phyloP scores from a whole-genome alignment of 2,329 filamentous ascomycete species.

The Pseudogymnoascus sp. region DNA sequence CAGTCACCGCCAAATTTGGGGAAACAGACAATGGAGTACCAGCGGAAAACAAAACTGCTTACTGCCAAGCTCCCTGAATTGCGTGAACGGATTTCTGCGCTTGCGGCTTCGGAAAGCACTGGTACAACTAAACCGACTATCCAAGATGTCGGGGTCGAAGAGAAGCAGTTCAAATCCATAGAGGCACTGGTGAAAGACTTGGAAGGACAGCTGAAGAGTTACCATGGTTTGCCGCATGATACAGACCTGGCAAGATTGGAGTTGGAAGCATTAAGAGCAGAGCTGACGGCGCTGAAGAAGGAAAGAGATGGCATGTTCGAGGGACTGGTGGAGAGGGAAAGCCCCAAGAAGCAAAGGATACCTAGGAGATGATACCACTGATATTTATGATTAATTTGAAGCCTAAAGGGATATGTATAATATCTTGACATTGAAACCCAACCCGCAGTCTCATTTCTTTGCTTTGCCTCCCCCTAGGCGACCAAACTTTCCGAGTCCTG shows the following conservation, averaged over 20 bases:
- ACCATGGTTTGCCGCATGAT: conserved; percentile 66
- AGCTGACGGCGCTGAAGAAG: conserved; percentile 52
- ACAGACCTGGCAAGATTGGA: conserved; percentile 58
- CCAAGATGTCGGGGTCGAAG: conserved; percentile 49
- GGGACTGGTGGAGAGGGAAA: conserved; percentile 55
- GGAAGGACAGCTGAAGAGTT: conserved; percentile 54
- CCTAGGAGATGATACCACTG: conserved; percentile 25
- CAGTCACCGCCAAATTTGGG: conserved; percentile 50
- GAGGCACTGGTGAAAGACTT: conserved; percentile 50
- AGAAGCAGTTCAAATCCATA: conserved; percentile 50
- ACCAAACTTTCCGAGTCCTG: conserved; percentile 60
- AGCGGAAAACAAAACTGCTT: conserved; percentile 60
- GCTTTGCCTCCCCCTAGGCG: conserved; percentile 54
- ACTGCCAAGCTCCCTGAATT: conserved; percentile 60
- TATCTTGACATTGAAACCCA: background rate
- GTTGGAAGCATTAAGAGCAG: conserved; percentile 56
- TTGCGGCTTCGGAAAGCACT: conserved; percentile 19
- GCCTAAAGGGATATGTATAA: background rate
- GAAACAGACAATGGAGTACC: conserved; percentile 65
- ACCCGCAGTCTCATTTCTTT: conserved; percentile 6
- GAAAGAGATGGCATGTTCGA: conserved; percentile 70
- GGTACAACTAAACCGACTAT: conserved; percentile 35
- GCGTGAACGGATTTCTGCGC: conserved; percentile 41
- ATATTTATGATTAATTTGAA: conserved; percentile 4
- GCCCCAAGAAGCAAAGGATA: conserved; percentile 35